Conservation (phyloP, 345 rosid species). For the Dovyalis caffra region DNA sequence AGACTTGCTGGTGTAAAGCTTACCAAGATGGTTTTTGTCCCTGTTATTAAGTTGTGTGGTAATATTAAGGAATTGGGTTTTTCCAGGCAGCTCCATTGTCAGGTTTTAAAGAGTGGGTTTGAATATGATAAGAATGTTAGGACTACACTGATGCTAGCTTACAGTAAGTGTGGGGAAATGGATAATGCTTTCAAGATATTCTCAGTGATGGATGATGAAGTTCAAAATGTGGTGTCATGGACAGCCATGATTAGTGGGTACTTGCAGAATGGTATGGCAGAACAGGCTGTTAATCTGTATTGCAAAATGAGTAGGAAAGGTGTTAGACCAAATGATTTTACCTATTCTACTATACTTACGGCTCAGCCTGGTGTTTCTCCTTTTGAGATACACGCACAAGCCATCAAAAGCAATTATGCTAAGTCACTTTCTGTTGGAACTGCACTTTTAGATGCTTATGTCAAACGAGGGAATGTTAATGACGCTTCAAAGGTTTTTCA, state of each 20-base stretch:
- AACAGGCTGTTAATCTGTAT: slow-evolving; percentile 54
- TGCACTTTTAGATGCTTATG: slow-evolving; percentile 78
- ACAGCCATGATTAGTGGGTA: slow-evolving; percentile 78
- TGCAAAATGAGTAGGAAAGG: slow-evolving; percentile 58
- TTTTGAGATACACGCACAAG: slow-evolving; percentile 63
- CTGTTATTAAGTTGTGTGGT: slow-evolving; percentile 68
- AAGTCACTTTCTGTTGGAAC: slow-evolving; percentile 66
- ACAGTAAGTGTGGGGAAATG: slow-evolving; percentile 59
- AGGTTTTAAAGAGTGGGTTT: slow-evolving; percentile 54
- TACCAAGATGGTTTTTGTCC: slow-evolving; percentile 49
- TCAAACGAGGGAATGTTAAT: slow-evolving; percentile 50
- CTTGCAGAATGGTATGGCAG: slow-evolving; percentile 56
- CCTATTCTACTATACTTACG: slow-evolving; percentile 71
- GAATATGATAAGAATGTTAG: slow-evolving; percentile 49
- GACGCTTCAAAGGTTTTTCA: slow-evolving; percentile 62
- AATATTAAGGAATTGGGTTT: slow-evolving; percentile 47
- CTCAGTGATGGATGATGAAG: slow-evolving; percentile 35
- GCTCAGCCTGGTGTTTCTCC: slow-evolving; percentile 60
- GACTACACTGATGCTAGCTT: slow-evolving; percentile 64
- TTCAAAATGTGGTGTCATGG: slow-evolving; percentile 65
- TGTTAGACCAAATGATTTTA: slow-evolving; percentile 68
- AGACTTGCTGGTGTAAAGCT: slow-evolving; percentile 46
- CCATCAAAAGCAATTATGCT: slow-evolving; percentile 60
- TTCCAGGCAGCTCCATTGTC: slow-evolving; percentile 69
- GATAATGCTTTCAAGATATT: slow-evolving; percentile 54